Base-by-base conservation (phyloP, 1,284 basidiomycete genomes). In the Cutaneotrichosporon arboriforme region DNA sequence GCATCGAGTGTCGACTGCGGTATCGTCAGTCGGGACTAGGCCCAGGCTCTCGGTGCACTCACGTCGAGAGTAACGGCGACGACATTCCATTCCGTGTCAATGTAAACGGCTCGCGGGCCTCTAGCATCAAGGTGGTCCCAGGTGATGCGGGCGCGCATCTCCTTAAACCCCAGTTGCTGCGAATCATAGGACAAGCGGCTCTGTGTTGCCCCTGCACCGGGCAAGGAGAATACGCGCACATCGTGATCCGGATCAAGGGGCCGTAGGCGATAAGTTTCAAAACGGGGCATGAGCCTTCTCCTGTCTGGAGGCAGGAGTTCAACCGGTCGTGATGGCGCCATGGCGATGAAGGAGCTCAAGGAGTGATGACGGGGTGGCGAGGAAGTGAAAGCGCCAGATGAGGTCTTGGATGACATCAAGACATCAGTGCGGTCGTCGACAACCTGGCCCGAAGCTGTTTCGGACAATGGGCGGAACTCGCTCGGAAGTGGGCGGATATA, bases 111-210 rank as follows among this genome's bases (percentile, higher is more conserved):
- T 49, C 79, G 78, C 8, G 77, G 76, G 21, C 78, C 75, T 8
- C 66, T 62, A 0, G 83, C 73, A 10, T 78, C 73, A 3, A 94
- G 79, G 67, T 93, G 91, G 64, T 94, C 90, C 75, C 90, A 88
- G 31, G 83, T 80, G 43, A 93, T 90, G 39, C 91, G 79, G 58
- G 84, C 85, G 66, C 88, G 83, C 35, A 90, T 84, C 67, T 94
- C 89, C 47, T 67, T 67, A 59, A 71, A 73, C 12, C 62, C 62
- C 12, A 72, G 58, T 39, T 64, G 63, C 38, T 69, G 65, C 1
- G 54, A 45, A 35, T 50, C 52, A 43, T 69, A 62, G 12, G 62
- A 63, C 17, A 70, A 56, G 12, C 72, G 60, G 39, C 62, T 60
- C 45, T 71, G 69, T 1, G 72, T 73, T 9, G 72, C 68, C 17